Base-by-base conservation (phyloP, 2,329 filamentous ascomycete genomes). In the Curvularia verruculosa region DNA sequence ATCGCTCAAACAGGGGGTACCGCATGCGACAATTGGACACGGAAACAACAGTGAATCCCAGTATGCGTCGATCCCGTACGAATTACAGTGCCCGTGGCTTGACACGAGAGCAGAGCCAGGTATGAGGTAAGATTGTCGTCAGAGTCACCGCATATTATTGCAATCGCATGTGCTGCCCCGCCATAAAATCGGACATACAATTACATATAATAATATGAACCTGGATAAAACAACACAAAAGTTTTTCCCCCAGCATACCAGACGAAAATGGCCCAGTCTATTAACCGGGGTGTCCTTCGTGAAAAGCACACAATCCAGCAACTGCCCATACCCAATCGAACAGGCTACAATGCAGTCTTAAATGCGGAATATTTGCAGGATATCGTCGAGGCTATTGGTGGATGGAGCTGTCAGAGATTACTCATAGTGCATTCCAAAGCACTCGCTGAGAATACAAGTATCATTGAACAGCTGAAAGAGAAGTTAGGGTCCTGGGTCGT, bases 341-440 rank as follows among this genome's bases (percentile, higher is more conserved):
- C 59, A 41, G 60, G 61, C 7, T 60, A 65, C 41, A 60, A 68
- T 47, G 64, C 66, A 7, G 62, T 66, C 15, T 24, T 68, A 13
- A 61, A 64, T 7, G 60, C 64, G 1, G 53, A 40, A 15, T 62
- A 66, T 29, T 18, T 68, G 7, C 52, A 58, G 5, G 66, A 69
- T n/a, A 67, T 61, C 13, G 19, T 57, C 9, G 18, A 50, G 3
- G 59, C 59, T 12, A 59, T 68, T n/a, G 53, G 59, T 15, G 41
- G 56, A 23, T 69, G 62, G 62, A 54, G 46, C 36, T 66, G 64
- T 34, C 36, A 58, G 19, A 58, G 65, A 7, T 31, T 65, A 1
- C 31, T 68, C 12, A 47, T 69, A 15, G 65, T 68, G 26, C 61
- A 69, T 29, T 67, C 62, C 29, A 65, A 58, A 36, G 56, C 64